Conservation (phyloP, 371 early-diverging fungal genomes). For the Actinomucor elegans region DNA sequence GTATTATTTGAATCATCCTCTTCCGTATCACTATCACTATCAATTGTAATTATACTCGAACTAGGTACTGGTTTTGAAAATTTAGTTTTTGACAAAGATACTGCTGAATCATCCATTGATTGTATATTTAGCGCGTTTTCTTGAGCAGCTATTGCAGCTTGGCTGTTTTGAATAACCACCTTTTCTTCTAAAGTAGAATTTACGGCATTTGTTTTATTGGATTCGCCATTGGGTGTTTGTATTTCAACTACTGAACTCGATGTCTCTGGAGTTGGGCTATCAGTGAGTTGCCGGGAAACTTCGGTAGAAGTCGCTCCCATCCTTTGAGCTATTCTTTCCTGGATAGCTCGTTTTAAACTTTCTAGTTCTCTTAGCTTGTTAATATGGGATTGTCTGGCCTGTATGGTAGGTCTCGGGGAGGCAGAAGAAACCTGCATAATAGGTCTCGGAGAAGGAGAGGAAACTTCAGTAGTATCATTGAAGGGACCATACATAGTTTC, state of each 20-base stretch:
- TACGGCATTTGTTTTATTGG: no score
- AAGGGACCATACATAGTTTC: conserved; percentile 18
- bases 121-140: no score
- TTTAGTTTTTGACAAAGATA: no score
- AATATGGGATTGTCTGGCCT: background rate
- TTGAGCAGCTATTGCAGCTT: background rate
- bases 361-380: background rate
- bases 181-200: no score
- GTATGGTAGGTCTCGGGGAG: background rate
- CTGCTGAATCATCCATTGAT: no score
- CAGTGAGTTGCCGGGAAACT: background rate
- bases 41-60: no score
- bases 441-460: background rate
- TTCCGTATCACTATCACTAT: background rate
- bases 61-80: no score
- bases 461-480: background rate
- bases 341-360: conserved; percentile 3
- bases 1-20: background rate
- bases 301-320: background rate
- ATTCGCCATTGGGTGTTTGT: no score
- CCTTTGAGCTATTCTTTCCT: background rate
- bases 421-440: background rate
- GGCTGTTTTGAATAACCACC: background rate
- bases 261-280: background rate
- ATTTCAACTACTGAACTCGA: no score